Evolutionary conservation across 192 early-diverging fungal genomes (phyloP).

Genomic region (Gaertneriomyces sp.): DNA sequence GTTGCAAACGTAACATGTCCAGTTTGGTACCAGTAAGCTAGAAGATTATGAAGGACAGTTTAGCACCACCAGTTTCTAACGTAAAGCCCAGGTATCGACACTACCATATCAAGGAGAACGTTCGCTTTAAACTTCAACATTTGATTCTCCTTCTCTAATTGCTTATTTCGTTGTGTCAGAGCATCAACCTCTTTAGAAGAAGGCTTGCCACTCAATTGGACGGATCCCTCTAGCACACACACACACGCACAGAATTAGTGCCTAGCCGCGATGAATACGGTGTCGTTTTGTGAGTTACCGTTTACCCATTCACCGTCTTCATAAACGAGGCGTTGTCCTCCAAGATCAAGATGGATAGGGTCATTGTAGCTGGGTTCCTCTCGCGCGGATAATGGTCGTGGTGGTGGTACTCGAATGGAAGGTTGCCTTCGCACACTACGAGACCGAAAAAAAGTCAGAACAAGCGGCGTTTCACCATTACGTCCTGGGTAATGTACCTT

Average conservation of each 20-base stretch:
- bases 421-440: not conserved
- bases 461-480: not conserved
- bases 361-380: not conserved
- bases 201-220: not conserved
- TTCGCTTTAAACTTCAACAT: slow-evolving; percentile 32
- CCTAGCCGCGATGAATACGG: not conserved
- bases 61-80: not conserved
- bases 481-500: not conserved
- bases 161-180: slow-evolving; percentile 29
- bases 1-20: slow-evolving; percentile 23
- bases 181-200: slow-evolving; percentile 12
- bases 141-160: slow-evolving; percentile 41
- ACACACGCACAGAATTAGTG: not conserved
- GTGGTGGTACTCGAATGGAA: not conserved
- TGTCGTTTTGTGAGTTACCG: not conserved
- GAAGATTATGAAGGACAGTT: not conserved
- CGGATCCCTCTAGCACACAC: slow-evolving; percentile 1
- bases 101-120: slow-evolving; percentile 33
- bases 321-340: slow-evolving; percentile 11
- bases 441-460: not conserved
- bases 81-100: not conserved
- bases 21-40: slow-evolving; percentile 22
- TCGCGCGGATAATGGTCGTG: not conserved
- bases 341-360: slow-evolving; percentile 10
- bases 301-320: slow-evolving; percentile 16